Evolutionary conservation across 495 filamentous ascomycete genomes (phyloP).

Genomic region (Hamigera avellanea): DNA sequence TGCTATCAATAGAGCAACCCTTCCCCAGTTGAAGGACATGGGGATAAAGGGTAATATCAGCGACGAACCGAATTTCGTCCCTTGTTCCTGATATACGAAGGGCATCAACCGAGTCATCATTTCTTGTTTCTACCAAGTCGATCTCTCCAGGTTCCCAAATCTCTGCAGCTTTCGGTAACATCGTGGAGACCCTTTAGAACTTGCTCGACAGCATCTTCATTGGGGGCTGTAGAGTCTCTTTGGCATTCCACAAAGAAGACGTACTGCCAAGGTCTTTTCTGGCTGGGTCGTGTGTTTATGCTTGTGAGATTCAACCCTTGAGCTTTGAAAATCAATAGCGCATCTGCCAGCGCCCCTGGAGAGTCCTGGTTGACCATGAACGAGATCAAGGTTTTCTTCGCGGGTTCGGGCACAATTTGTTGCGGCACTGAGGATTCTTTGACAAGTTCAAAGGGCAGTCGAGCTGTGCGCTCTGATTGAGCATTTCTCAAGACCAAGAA

Average conservation of each 20-base stretch:
- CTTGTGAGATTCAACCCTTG: slow-evolving; percentile 73
- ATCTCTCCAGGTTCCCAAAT: slow-evolving; percentile 35
- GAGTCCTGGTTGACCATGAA: slow-evolving; percentile 72
- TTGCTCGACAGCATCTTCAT: slow-evolving; percentile 14
- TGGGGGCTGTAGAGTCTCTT: slow-evolving; percentile 25
- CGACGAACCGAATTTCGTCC: too few species aligned
- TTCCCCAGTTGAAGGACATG: too few species aligned
- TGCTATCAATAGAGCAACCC: too few species aligned
- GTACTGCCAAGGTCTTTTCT: slow-evolving; percentile 72
- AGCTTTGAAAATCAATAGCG: slow-evolving; percentile 63
- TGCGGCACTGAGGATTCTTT: slow-evolving; percentile 5
- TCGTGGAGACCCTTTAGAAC: slow-evolving; percentile 15
- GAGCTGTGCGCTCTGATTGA: slow-evolving; percentile 12
- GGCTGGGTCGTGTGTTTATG: slow-evolving; percentile 77
- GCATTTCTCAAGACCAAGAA: slow-evolving; percentile 66
- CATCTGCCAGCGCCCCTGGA: slow-evolving; percentile 72
- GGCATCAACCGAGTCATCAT: too few species aligned
- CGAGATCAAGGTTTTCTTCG: slow-evolving; percentile 60
- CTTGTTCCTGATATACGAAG: too few species aligned
- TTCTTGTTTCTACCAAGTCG: slow-evolving; percentile 7
- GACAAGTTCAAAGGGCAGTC: slow-evolving; percentile 10
- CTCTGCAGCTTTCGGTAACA: slow-evolving; percentile 25
- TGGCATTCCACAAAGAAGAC: slow-evolving; percentile 91
- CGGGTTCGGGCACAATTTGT: slow-evolving; percentile 10
- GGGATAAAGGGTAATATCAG: too few species aligned